Conservation (phyloP, 192 early-diverging fungal genomes). For the Coemansia sp. region DNA sequence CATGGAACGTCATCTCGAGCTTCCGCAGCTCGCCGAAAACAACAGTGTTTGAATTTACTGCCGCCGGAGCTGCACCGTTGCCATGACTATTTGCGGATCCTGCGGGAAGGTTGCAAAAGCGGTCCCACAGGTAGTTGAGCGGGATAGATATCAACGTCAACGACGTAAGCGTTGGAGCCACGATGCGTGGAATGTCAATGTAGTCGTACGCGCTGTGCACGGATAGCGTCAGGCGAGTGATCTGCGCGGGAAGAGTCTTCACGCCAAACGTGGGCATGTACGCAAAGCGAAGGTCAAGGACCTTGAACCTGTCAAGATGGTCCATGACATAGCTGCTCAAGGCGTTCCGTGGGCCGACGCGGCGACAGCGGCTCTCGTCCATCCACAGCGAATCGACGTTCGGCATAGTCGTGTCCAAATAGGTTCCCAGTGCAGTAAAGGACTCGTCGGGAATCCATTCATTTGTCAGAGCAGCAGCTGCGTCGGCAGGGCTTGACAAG, state of each 20-base stretch:
- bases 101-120: slow-evolving; percentile 22
- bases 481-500: not conserved
- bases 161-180: slow-evolving; percentile 24
- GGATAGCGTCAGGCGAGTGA: slow-evolving; percentile 36
- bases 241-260: slow-evolving; percentile 37
- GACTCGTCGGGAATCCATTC: slow-evolving; percentile 44
- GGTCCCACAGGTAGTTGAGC: slow-evolving; percentile 43
- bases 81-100: not conserved
- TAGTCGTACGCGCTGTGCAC: slow-evolving; percentile 33
- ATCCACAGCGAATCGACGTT: slow-evolving; percentile 22
- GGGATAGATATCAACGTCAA: slow-evolving; percentile 34
- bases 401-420: slow-evolving; percentile 14
- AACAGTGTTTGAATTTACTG: not conserved
- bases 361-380: slow-evolving; percentile 31
- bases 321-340: slow-evolving; percentile 29
- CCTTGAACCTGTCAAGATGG: slow-evolving; percentile 15
- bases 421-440: slow-evolving; percentile 20
- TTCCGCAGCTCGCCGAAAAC: slow-evolving; percentile 27
- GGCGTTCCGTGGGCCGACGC: slow-evolving; percentile 30
- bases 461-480: not conserved
- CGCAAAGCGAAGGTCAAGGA: slow-evolving; percentile 24
- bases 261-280: slow-evolving; percentile 44
- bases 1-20: slow-evolving; percentile 34
- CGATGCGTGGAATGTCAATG: slow-evolving; percentile 39
- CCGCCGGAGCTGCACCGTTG: not conserved